phyloP scores from a whole-genome alignment of 2,329 filamentous ascomycete genomes.

The Fusarium tuaranense region DNA sequence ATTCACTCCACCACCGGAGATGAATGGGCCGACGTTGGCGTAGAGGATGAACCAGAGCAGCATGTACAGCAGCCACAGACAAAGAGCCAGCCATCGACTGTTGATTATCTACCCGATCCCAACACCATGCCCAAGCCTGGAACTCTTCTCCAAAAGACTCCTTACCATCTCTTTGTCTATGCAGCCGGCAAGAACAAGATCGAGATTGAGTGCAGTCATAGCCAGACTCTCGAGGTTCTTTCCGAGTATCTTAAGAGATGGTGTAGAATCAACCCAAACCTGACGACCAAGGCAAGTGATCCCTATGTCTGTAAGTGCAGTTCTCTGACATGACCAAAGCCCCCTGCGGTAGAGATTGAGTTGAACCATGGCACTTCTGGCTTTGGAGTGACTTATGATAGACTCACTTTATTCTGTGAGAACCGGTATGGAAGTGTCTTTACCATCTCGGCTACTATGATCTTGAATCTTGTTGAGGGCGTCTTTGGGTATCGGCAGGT shows the following conservation, averaged over 20 bases:
- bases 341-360: constrained; percentile 55
- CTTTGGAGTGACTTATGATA: constrained; percentile 57
- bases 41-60: constrained; percentile 41
- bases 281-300: constrained; percentile 48
- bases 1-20: constrained; percentile 48
- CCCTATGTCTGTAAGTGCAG: no score
- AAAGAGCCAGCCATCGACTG: neutral
- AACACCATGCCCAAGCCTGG: constrained; percentile 59
- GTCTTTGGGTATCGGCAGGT: constrained; percentile 57
- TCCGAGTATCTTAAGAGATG: constrained; percentile 61
- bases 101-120: constrained; percentile 55
- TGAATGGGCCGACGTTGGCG: constrained; percentile 59
- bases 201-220: constrained; percentile 61
- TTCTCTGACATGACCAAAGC: constrained; percentile 48
- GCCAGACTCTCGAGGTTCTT: constrained; percentile 57
- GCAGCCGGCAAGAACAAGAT: constrained; percentile 47
- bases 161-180: constrained; percentile 60
- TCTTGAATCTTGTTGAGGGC: constrained; percentile 60
- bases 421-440: constrained; percentile 48
- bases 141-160: constrained; percentile 59
- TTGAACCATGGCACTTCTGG: constrained; percentile 60
- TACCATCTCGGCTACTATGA: constrained; percentile 55
- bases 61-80: neutral
- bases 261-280: constrained; percentile 57
- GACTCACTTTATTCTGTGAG: constrained; percentile 53